Evolutionary conservation across 805 yeast species (phyloP).

Genomic region (Candida incommunis): DNA sequence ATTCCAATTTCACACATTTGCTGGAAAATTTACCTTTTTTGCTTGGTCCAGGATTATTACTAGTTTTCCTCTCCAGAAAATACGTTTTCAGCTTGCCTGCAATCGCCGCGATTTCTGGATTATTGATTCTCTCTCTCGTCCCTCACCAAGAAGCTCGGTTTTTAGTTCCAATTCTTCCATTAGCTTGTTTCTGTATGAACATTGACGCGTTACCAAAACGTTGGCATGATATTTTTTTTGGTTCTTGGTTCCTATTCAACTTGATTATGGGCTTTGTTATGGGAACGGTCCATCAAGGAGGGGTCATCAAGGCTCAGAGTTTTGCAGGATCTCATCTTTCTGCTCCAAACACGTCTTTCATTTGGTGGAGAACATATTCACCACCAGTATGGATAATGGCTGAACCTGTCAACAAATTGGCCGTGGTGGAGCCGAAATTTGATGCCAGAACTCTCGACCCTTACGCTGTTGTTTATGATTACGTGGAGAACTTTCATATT

Average conservation of each 20-base stretch:
- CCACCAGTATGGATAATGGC: slow-evolving; percentile 83
- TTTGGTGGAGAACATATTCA: slow-evolving; percentile 92
- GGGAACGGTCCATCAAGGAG: slow-evolving; percentile 86
- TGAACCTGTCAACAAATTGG: slow-evolving; percentile 13
- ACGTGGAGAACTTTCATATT: not conserved
- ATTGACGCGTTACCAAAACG: slow-evolving; percentile 20
- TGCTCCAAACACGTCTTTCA: slow-evolving; percentile 20
- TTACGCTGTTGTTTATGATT: not conserved
- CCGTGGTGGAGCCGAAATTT: slow-evolving; percentile 11
- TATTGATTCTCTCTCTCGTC: slow-evolving; percentile 46
- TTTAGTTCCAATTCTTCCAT: slow-evolving; percentile 63
- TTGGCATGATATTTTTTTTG: slow-evolving; percentile 10
- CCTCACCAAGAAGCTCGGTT: slow-evolving; percentile 96
- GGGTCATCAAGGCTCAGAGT: slow-evolving; percentile 54
- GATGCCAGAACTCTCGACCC: slow-evolving; percentile 1
- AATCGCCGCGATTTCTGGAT: slow-evolving; percentile 47
- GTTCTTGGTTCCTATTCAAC: slow-evolving; percentile 55
- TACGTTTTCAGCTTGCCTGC: slow-evolving; percentile 41
- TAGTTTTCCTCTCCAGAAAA: slow-evolving; percentile 27
- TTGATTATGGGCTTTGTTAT: slow-evolving; percentile 40
- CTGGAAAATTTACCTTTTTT: slow-evolving; percentile 66
- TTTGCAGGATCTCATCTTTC: slow-evolving; percentile 14
- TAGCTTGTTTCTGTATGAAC: slow-evolving; percentile 44
- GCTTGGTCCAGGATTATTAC: slow-evolving; percentile 59
- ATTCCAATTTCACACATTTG: slow-evolving; percentile 61